Conservation (phyloP, 2,329 filamentous ascomycete genomes). For the Aspergillus candidus region DNA sequence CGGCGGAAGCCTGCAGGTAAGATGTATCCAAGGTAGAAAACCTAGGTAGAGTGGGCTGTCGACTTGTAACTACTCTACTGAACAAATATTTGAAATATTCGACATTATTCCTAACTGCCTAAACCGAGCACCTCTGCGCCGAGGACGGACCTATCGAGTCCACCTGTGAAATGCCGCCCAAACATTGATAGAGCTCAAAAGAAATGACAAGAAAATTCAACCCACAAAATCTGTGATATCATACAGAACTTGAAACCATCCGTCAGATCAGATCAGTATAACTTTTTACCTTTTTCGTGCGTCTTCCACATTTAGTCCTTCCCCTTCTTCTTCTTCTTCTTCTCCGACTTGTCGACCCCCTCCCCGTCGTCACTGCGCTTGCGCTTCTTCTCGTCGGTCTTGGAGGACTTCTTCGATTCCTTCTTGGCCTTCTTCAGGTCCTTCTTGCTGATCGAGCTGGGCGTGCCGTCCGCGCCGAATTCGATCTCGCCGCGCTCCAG, state of each 20-base stretch:
- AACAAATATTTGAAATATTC: neutral
- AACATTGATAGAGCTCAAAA: conserved; percentile 24
- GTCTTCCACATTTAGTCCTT: conserved; percentile 40
- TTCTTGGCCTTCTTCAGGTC: conserved; percentile 68
- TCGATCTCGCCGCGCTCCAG: conserved; percentile 69
- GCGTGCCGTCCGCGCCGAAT: conserved; percentile 58
- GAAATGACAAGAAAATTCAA: conserved; percentile 25
- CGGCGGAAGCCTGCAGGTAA: too few species aligned
- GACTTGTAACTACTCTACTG: neutral
- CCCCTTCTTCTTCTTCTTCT: conserved; percentile 54
- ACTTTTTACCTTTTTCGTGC: conserved; percentile 14
- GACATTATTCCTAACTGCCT: conserved; percentile 22
- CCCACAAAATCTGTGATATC: conserved; percentile 35
- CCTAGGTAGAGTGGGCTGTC: neutral
- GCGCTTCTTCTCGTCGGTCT: conserved; percentile 64
- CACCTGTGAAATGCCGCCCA: conserved; percentile 31
- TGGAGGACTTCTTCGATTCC: conserved; percentile 51
- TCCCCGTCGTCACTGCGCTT: conserved; percentile 54
- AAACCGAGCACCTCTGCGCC: conserved; percentile 27
- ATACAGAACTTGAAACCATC: conserved; percentile 32
- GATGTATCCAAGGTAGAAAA: neutral
- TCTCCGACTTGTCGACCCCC: conserved; percentile 46
- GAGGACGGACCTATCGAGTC: conserved; percentile 22
- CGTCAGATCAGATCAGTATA: conserved; percentile 16
- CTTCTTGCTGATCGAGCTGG: conserved; percentile 67